Percentiles rank a stretch among this genome's conserved stretches.
phyloP scores from a whole-genome alignment of 2,329 filamentous ascomycete species.

The Aspergillus costaricaensis region DNA sequence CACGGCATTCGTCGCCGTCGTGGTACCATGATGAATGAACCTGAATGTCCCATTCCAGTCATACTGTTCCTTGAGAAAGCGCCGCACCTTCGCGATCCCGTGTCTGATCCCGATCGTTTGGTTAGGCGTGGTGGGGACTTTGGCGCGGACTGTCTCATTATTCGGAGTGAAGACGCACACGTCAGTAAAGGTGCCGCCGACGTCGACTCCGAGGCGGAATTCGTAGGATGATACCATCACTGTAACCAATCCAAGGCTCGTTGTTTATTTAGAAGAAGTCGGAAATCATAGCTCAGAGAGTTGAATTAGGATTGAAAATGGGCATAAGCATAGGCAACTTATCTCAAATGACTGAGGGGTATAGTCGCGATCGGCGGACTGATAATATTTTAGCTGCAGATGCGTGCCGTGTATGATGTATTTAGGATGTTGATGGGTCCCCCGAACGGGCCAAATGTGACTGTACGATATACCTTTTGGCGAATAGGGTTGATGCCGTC shows the following conservation, averaged over 20 bases:
- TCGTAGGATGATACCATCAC: not conserved
- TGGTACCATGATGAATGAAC: conserved; percentile 55
- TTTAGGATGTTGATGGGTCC: not conserved
- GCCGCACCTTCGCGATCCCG: conserved; percentile 47
- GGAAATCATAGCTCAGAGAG: not conserved
- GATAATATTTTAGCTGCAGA: not conserved
- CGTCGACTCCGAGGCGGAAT: conserved; percentile 29
- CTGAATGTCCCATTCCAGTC: conserved; percentile 49
- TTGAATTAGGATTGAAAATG: not conserved
- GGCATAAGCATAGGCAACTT: not conserved
- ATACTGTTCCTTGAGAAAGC: conserved; percentile 41
- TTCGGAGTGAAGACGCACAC: conserved; percentile 51
- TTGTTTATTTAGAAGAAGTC: not conserved
- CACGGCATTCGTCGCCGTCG: conserved; percentile 53
- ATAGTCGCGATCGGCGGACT: not conserved
- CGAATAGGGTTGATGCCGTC: too few relatives aligned
- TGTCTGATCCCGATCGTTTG: conserved; percentile 53
- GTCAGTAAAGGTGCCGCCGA: conserved; percentile 51
- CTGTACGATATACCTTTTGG: too few relatives aligned
- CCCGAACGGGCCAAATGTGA: too few relatives aligned
- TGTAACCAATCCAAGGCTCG: not conserved
- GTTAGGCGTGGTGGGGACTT: conserved; percentile 50
- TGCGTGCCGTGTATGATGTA: not conserved
- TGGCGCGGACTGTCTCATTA: conserved; percentile 48
- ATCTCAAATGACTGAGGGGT: not conserved